These are phyloP conservation scores for Monosporascus sp. DNA, from an alignment of 2,329 filamentous ascomycete species.

Conservation along the genomic window DNA sequence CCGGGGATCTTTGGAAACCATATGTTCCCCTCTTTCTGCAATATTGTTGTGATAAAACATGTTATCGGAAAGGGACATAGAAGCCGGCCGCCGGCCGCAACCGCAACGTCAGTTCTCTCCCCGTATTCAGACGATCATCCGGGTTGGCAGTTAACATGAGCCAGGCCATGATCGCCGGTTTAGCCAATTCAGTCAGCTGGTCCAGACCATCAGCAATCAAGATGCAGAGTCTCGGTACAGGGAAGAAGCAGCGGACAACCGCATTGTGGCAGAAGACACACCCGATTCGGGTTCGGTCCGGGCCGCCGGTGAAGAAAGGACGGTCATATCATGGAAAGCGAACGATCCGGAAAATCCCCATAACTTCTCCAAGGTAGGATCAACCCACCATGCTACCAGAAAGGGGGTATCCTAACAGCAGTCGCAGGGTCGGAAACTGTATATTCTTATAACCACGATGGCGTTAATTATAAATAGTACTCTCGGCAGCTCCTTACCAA, in stretches of 20 bases:
- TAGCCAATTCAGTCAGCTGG: conserved; percentile 14
- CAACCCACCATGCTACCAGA: background rate
- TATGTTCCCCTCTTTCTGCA: background rate
- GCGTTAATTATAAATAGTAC: conserved; percentile 62
- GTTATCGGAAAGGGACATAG: background rate
- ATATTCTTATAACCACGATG: conserved; percentile 50
- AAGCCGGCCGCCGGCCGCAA: background rate
- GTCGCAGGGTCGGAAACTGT: conserved; percentile 45
- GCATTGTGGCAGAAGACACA: conserved; percentile 9
- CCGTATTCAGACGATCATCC: background rate
- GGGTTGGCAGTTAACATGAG: background rate
- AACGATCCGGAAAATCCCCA: conserved; percentile 48
- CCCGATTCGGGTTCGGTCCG: conserved; percentile 8
- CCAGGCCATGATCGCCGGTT: conserved; percentile 5
- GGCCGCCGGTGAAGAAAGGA: conserved; percentile 18
- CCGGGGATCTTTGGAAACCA: background rate
- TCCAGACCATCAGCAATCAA: conserved; percentile 29
- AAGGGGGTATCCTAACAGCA: conserved; percentile 1
- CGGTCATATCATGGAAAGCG: conserved; percentile 39
- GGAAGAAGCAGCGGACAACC: conserved; percentile 35
- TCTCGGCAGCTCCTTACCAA: conserved; percentile 59
- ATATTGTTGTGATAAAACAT: background rate
- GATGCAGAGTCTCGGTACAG: conserved; percentile 36
- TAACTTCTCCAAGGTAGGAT: conserved; percentile 40
- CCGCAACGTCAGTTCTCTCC: background rate